Percentiles rank a stretch among this genome's conserved stretches.
Evolutionary conservation across 164 flowering plant genomes (phyloP).

Genomic region (Malania oleifera): DNA sequence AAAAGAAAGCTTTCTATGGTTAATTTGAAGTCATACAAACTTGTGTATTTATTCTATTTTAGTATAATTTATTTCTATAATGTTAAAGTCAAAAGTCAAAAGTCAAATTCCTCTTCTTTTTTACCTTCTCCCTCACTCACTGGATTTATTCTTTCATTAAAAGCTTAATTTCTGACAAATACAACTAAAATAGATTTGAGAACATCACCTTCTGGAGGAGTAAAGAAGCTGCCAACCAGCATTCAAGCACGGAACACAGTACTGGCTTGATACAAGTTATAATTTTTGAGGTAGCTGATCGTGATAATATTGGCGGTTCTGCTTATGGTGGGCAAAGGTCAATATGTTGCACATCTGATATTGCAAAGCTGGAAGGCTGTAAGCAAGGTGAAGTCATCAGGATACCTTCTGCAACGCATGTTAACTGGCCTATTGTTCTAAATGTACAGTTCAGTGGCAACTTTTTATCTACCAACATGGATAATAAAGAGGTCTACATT

Average conservation of each 20-base stretch:
- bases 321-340: conserved; percentile 95
- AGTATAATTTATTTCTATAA: too few species aligned
- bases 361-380: conserved; percentile 91
- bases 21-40: too few species aligned
- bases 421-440: conserved; percentile 63
- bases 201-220: conserved; percentile 84
- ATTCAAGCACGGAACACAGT: conserved; percentile 39
- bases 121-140: too few species aligned
- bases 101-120: too few species aligned
- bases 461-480: conserved; percentile 36
- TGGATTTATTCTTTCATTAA: not conserved
- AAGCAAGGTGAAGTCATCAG: conserved; percentile 87
- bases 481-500: conserved; percentile 37
- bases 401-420: conserved; percentile 61
- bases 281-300: conserved; percentile 88
- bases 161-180: conserved; percentile 1
- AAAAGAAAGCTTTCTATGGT: too few species aligned
- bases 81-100: too few species aligned
- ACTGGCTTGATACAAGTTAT: conserved; percentile 70
- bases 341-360: conserved; percentile 93
- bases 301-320: conserved; percentile 92
- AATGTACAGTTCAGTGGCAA: conserved; percentile 58
- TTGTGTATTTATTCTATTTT: too few species aligned
- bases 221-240: conserved; percentile 48
- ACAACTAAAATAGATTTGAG: conserved; percentile 50